Evolutionary conservation across 345 rosid genomes (phyloP), one percentile per base, ranked within the genome.

Genomic region (Combretum micranthum): DNA sequence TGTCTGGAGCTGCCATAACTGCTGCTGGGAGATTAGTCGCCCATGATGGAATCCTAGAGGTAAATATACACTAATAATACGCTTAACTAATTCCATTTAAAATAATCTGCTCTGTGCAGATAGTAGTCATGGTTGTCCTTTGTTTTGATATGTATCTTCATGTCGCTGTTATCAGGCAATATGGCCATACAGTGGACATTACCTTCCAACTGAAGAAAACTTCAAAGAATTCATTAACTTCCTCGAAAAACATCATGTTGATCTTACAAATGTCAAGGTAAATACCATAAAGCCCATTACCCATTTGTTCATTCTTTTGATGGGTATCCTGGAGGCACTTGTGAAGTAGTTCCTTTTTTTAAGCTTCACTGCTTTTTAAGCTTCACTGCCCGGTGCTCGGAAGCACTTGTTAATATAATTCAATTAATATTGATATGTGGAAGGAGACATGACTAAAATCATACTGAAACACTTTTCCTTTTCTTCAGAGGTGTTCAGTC

Each of bases 101-200:
- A 7, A 25, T 3, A 3, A 7, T 25, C 6, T 25, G 32, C 32
- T 3, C 6, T 25, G 6, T 25, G 19, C 54, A 25, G 45, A 9
- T 42, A 52, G 17, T 15, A 5, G 39, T 22, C 50, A 57, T 44
- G 32, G 32, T 39, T 43, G 21, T 48, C 15, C 37, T 43, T 42
- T 9, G 20, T 13, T 11, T 11, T 13, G 13, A 15, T 26, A 2
- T 3, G 0, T 20, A n/a, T 44, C 50, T 18, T 46, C 43, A n/a
- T n/a, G n/a, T 11, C 1, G 2, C 13, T 67, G 2, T 50, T 44
- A 76, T 47, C 56, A 85, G 93, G 97, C 97, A 20, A 73, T 89
- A 42, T 93, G 99, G 99, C 96, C 97, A 0, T 89, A 93, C 56
- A 93, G 99, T 52, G 99, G 99, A 52, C 99, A 93, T 65, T 93